Conservation (phyloP, 768 basidiomycete genomes). For the Rossbeevera mucosa region DNA sequence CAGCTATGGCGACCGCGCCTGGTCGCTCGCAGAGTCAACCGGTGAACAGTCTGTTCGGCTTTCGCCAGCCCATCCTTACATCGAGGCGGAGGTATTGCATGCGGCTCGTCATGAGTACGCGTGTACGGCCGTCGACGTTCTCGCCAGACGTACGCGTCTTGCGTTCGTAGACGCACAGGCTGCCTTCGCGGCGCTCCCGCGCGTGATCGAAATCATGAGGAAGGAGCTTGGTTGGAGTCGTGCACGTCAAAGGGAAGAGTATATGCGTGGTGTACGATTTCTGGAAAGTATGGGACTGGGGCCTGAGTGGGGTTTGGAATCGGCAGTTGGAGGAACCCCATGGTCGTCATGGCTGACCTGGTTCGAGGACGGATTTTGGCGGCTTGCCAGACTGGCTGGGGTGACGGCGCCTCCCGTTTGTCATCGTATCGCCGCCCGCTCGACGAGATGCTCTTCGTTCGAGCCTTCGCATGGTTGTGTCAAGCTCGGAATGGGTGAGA, state of each 20-base stretch:
- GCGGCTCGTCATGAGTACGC: slow-evolving; percentile 90
- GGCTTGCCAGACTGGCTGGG: slow-evolving; percentile 21
- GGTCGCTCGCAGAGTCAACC: slow-evolving; percentile 81
- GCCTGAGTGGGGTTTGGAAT: slow-evolving; percentile 29
- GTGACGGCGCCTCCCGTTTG: not conserved
- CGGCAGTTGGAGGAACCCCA: not conserved
- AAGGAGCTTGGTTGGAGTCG: slow-evolving; percentile 76
- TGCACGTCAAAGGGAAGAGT: slow-evolving; percentile 54
- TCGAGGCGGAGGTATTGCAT: slow-evolving; percentile 91
- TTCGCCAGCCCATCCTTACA: slow-evolving; percentile 71
- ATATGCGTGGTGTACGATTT: slow-evolving; percentile 56
- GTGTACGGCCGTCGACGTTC: slow-evolving; percentile 84
- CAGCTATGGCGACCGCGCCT: slow-evolving; percentile 93
- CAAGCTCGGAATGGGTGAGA: slow-evolving; percentile 51
- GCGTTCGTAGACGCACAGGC: slow-evolving; percentile 90
- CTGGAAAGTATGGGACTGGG: slow-evolving; percentile 83
- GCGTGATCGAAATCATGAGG: slow-evolving; percentile 88
- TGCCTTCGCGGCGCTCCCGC: slow-evolving; percentile 78
- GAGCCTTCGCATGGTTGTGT: slow-evolving; percentile 41
- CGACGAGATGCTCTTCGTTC: slow-evolving; percentile 9
- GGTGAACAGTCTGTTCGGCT: slow-evolving; percentile 69
- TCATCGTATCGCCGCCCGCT: not conserved
- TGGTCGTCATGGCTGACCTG: not conserved
- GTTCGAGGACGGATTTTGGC: slow-evolving; percentile 13
- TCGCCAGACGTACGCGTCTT: slow-evolving; percentile 89